A percentile compares a stretch with the other conserved stretches of the same genome.
Evolutionary conservation across 768 basidiomycete species (phyloP).

Genomic region (Calocybe cyanea): DNA sequence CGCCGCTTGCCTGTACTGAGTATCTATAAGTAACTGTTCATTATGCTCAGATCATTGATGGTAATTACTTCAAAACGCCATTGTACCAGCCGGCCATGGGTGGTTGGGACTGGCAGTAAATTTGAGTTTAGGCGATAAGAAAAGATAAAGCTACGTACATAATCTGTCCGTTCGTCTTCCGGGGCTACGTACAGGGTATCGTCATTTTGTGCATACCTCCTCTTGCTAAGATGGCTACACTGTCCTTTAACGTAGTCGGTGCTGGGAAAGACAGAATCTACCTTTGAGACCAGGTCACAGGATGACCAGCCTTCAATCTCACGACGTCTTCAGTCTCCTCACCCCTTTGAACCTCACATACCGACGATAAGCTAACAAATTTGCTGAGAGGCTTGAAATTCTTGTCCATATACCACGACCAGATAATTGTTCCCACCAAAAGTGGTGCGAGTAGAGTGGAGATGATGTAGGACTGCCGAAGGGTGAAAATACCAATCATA

Average conservation of each 20-base stretch:
- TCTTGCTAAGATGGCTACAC: constrained; percentile 72
- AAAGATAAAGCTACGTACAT: constrained; percentile 41
- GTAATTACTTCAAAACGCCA: constrained; percentile 81
- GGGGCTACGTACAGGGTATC: constrained; percentile 95
- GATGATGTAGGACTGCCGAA: constrained; percentile 43
- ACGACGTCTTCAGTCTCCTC: constrained; percentile 80
- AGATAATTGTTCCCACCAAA: constrained; percentile 66
- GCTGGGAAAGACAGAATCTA: constrained; percentile 24
- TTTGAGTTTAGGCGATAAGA: constrained; percentile 2
- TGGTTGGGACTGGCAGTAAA: constrained; percentile 71
- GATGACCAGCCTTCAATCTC: constrained; percentile 74
- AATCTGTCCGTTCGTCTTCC: constrained; percentile 89
- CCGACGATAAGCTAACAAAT: constrained; percentile 81
- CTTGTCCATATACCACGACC: constrained; percentile 76
- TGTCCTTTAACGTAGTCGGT: background rate
- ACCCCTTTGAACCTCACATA: constrained; percentile 86
- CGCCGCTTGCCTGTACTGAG: constrained; percentile 87
- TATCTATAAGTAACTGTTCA: constrained; percentile 1
- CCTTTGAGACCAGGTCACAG: constrained; percentile 90
- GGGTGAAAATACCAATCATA: constrained; percentile 94
- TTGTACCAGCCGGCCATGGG: constrained; percentile 95
- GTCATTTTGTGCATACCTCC: constrained; percentile 90
- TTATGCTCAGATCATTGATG: background rate
- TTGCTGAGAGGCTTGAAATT: constrained; percentile 70
- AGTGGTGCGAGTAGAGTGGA: constrained; percentile 70